phyloP scores from a whole-genome alignment of 768 basidiomycete genomes.

The Boletus patriciae region DNA sequence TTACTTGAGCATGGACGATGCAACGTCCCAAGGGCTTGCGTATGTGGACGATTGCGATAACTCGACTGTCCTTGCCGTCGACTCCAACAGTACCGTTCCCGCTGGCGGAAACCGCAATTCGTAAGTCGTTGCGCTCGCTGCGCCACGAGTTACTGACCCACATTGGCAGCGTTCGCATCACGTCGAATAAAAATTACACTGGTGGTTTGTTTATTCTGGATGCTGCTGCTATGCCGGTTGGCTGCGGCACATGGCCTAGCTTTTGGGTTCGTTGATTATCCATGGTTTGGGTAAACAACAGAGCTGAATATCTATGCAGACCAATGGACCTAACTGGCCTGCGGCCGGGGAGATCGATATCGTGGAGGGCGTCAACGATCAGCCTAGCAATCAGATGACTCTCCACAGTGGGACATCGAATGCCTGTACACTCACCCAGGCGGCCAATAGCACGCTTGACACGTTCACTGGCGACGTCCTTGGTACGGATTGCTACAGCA shows the following conservation, averaged over 20 bases:
- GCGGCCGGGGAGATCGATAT: constrained; percentile 66
- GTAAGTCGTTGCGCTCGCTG: constrained; percentile 28
- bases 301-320: constrained; percentile 20
- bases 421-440: constrained; percentile 33
- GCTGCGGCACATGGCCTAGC: constrained; percentile 65
- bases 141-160: not conserved
- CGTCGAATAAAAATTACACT: constrained; percentile 57
- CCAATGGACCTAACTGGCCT: constrained; percentile 55
- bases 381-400: constrained; percentile 59
- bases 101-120: constrained; percentile 56
- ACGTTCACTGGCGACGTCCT: constrained; percentile 24
- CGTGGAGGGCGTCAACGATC: constrained; percentile 68
- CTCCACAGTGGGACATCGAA: constrained; percentile 54
- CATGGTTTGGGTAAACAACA: not conserved
- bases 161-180: constrained; percentile 60
- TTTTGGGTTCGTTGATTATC: constrained; percentile 41
- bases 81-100: constrained; percentile 49
- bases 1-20: constrained; percentile 50
- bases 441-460: constrained; percentile 9
- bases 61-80: constrained; percentile 62
- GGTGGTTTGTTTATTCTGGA: constrained; percentile 77
- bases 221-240: constrained; percentile 67
- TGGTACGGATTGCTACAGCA: constrained; percentile 42
- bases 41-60: constrained; percentile 56
- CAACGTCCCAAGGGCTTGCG: constrained; percentile 54